Conservation (phyloP, 164 flowering plant species). For the Magnolia kwangsiensis region DNA sequence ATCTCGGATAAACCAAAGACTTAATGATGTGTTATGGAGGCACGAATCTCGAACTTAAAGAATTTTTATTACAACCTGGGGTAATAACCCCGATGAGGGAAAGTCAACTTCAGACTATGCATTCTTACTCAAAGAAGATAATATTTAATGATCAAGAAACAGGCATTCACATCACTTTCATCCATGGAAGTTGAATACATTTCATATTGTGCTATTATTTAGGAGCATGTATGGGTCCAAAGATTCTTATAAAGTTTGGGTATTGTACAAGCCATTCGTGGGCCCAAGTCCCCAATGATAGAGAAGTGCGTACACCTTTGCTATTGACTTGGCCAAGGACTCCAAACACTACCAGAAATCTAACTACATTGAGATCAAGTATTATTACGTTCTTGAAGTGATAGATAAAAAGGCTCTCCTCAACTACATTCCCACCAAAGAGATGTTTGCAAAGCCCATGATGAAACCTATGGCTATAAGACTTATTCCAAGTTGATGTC, state of each 20-base stretch:
- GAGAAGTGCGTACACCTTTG: neutral
- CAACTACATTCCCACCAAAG: neutral
- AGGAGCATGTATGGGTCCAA: neutral
- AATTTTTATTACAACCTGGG: neutral
- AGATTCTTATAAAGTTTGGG: neutral
- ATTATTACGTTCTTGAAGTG: neutral
- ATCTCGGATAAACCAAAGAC: neutral
- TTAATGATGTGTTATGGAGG: neutral
- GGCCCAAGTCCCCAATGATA: neutral
- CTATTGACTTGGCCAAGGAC: neutral
- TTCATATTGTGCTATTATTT: neutral
- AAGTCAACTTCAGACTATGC: slow-evolving; percentile 2
- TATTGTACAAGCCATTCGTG: neutral
- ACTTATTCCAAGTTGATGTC: neutral
- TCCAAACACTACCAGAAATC: neutral
- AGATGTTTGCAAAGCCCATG: neutral
- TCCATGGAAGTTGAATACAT: neutral
- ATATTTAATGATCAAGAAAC: neutral
- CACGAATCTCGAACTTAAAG: neutral
- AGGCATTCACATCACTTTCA: neutral
- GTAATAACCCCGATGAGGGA: neutral
- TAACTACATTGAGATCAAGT: neutral
- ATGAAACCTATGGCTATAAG: neutral
- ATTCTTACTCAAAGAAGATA: neutral
- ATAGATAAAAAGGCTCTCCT: neutral